Base-by-base conservation (phyloP, 108 stramenopile species). In the Pseudonitzschia delicatissima region DNA sequence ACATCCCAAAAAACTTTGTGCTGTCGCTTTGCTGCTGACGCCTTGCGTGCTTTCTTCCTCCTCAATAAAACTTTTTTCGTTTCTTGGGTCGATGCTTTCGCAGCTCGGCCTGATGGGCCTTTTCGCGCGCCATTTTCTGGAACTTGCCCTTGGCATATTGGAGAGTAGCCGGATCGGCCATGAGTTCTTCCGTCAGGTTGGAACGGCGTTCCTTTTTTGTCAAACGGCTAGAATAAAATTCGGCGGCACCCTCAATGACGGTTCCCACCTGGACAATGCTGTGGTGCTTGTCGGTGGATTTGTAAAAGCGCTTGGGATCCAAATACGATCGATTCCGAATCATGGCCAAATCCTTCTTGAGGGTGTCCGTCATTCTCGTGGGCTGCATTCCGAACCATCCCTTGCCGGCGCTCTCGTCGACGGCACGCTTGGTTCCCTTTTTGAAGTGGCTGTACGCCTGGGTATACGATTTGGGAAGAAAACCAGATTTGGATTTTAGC, bases 241-340 rank as follows among this genome's bases (percentile, higher is more conserved):
- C 97, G 5, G 82, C 26, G 4, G 82, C 62, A 23, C 94, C 93
- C 77, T 96, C 95, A 61, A 96, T 86, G 8, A 96, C 95, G 11
- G 97, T 98, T 9, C 97, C 97, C 6, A 87, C 69, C 33, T 89
- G 77, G 0, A 79, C 62, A 33, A 68, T 34, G 27, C 68, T 80
- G 35, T 72, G 61, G 8, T 48, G 45, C 64, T 75, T 76, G 70
- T 96, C 96, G 9, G 91, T 57, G 5, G 83, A 81, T 74, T 98
- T 98, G 94, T 98, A 98, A 66, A 98, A 98, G 33, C 88, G 87
- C 72, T 96, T 98, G 12, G 97, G 96, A 69, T 98, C 96, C 66
- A 98, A 67, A 62, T 96, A 98, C 62, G 85, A 91, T 17, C 97
- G 83, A 80, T 95, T 95, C 5, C 85, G 82, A 57, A 96, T 85